Evolutionary conservation across 148 eudicot genomes (phyloP).

Genomic region (Cornus controversa): DNA sequence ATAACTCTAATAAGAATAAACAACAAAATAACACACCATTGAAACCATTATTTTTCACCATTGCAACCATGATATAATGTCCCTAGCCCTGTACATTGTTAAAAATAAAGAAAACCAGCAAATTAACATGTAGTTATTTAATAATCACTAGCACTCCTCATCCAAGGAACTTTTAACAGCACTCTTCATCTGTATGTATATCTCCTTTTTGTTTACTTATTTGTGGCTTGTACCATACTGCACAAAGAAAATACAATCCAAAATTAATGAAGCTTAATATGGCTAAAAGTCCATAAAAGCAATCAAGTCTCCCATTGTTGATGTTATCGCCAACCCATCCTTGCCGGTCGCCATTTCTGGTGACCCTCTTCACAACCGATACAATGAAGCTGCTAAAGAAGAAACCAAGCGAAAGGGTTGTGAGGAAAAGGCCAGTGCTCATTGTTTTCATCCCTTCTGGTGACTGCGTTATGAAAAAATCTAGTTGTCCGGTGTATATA

Average conservation of each 20-base stretch:
- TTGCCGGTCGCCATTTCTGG: constrained; percentile 13
- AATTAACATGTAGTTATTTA: not conserved
- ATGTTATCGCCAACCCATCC: constrained; percentile 45
- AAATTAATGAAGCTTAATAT: constrained; percentile 39
- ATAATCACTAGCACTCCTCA: not conserved
- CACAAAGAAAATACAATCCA: constrained; percentile 26
- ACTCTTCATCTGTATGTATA: not conserved
- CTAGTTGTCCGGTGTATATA: constrained; percentile 29
- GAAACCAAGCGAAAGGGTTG: constrained; percentile 54
- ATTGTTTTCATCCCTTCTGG: constrained; percentile 35
- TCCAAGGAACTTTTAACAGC: not conserved
- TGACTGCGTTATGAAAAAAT: constrained; percentile 28
- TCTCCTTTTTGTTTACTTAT: not conserved
- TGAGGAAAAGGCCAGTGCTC: constrained; percentile 51
- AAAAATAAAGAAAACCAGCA: too few species aligned
- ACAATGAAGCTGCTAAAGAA: constrained; percentile 53
- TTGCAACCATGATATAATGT: too few species aligned
- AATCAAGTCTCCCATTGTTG: constrained; percentile 39
- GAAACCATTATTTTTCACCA: too few species aligned
- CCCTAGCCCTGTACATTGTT: too few species aligned
- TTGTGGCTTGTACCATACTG: constrained; percentile 15
- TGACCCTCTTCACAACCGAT: constrained; percentile 32
- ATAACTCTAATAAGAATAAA: too few species aligned
- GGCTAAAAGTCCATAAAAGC: constrained; percentile 47
- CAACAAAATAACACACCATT: too few species aligned